Base-by-base conservation (phyloP, 805 yeast genomes). In the Candida takata region DNA sequence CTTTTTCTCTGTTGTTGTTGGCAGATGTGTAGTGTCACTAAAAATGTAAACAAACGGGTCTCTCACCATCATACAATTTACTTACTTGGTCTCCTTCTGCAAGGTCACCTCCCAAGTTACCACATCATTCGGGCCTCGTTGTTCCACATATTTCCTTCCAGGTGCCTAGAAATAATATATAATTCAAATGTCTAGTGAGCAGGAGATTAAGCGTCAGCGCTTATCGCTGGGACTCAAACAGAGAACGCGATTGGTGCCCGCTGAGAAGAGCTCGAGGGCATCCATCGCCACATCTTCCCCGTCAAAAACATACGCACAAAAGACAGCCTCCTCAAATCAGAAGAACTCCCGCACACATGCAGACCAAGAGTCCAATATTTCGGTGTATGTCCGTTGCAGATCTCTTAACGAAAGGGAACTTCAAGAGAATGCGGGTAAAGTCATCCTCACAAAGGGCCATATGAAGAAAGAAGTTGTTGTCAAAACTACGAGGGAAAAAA, bases 351-450 rank as follows among this genome's bases (percentile, higher is more conserved):
- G 38, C 15, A 20, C 13, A 6, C 36, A 33, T 4, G 28, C 27
- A 6, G 54, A 52, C 33, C 29, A 25, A 14, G 57, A 52, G 34
- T 40, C 55, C 3, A 70, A 74, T 42, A 72, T 75, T 14, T 67
- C 67, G 25, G 82, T 75, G 1, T 74, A 64, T 38, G 79, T 74
- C 3, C 61, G 82, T 35, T 72, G 80, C 42, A 57, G 81, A 30
- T 71, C 78, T 0, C 57, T 81, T 39, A 74, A 67, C 37, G 70
- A 67, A 13, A 56, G 77, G 20, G 82, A 75, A 47, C 61, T 74
- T 24, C 60, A 60, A 31, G 79, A 74, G 37, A 71, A 70, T 43
- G 65, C 76, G 31, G 71, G 71, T 12, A 79, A 74, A 4, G 78
- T 73, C 2, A 70, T 74, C 1, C 70, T 74, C 4, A 69, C 74